Evolutionary conservation across 2,329 filamentous ascomycete species (phyloP).

Genomic region (Biscogniauxia mediterranea): DNA sequence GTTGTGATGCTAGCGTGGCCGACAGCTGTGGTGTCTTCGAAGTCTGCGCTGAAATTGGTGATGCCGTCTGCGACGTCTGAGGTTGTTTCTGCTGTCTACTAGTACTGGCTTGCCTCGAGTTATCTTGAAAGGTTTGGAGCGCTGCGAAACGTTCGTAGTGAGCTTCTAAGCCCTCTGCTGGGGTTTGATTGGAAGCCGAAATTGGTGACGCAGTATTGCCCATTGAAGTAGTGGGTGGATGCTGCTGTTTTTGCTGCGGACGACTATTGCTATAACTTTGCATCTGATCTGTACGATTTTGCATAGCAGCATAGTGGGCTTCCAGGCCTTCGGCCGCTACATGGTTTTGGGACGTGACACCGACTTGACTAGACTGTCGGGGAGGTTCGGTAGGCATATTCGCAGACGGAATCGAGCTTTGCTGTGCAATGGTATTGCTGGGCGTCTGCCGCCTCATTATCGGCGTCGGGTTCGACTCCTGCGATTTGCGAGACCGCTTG

Average conservation of each 20-base stretch:
- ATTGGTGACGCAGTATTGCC: slow-evolving; percentile 22
- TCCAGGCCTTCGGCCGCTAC: slow-evolving; percentile 28
- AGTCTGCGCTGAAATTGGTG: slow-evolving; percentile 28
- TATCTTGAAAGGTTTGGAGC: slow-evolving; percentile 28
- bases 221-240: slow-evolving; percentile 21
- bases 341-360: slow-evolving; percentile 18
- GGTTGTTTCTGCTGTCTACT: slow-evolving; percentile 29
- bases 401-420: slow-evolving; percentile 17
- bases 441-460: slow-evolving; percentile 25
- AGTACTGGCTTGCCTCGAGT: slow-evolving; percentile 19
- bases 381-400: slow-evolving; percentile 18
- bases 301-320: slow-evolving; percentile 28
- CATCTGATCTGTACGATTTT: slow-evolving; percentile 25
- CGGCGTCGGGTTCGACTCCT: slow-evolving; percentile 24
- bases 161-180: slow-evolving; percentile 29
- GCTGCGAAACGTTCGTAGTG: slow-evolving; percentile 31
- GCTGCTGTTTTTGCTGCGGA: slow-evolving; percentile 26
- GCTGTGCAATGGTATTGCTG: slow-evolving; percentile 19
- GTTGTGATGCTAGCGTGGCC: slow-evolving; percentile 27
- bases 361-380: slow-evolving; percentile 20
- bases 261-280: slow-evolving; percentile 25
- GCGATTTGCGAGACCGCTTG: slow-evolving; percentile 32
- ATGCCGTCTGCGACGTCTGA: slow-evolving; percentile 25
- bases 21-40: slow-evolving; percentile 31
- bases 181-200: slow-evolving; percentile 14